Conservation (phyloP, 176 grass and related monocot species). For the Lolium rigidum region DNA sequence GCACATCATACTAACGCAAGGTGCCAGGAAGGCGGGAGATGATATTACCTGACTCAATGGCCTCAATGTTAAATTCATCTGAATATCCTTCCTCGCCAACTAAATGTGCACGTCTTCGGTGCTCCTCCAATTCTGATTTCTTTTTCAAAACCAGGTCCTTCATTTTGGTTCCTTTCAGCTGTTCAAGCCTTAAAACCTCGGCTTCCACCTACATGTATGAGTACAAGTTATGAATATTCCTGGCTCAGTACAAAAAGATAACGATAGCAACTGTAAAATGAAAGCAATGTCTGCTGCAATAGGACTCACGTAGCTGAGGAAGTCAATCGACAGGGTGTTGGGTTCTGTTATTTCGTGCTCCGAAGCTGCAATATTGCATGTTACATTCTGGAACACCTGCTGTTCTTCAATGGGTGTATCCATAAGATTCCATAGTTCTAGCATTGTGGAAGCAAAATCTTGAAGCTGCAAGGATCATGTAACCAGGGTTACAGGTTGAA, state of each 20-base stretch:
- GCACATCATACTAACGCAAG: slow-evolving; percentile 1
- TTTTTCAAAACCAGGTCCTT: slow-evolving; percentile 91
- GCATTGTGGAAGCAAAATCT: slow-evolving; percentile 79
- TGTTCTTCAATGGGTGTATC: slow-evolving; percentile 90
- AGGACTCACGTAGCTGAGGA: slow-evolving; percentile 70
- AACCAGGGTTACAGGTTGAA: slow-evolving; percentile 21
- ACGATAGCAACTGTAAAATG: not conserved
- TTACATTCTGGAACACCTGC: slow-evolving; percentile 83
- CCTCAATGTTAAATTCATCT: slow-evolving; percentile 68
- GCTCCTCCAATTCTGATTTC: slow-evolving; percentile 79
- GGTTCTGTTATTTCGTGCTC: slow-evolving; percentile 83
- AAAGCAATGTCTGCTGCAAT: slow-evolving; percentile 20
- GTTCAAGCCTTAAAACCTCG: slow-evolving; percentile 86
- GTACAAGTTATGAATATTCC: slow-evolving; percentile 25
- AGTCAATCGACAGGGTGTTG: slow-evolving; percentile 71
- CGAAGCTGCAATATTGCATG: slow-evolving; percentile 73
- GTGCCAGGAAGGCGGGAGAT: not conserved
- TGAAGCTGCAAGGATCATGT: slow-evolving; percentile 65
- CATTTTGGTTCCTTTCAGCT: slow-evolving; percentile 85
- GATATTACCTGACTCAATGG: slow-evolving; percentile 81
- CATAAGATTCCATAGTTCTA: slow-evolving; percentile 95
- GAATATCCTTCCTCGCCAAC: slow-evolving; percentile 62
- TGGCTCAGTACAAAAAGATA: not conserved
- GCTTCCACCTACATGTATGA: slow-evolving; percentile 68
- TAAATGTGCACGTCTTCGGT: slow-evolving; percentile 67